phyloP scores from a whole-genome alignment of 805 yeast genomes.

The Yamadazyma nakazawae region DNA sequence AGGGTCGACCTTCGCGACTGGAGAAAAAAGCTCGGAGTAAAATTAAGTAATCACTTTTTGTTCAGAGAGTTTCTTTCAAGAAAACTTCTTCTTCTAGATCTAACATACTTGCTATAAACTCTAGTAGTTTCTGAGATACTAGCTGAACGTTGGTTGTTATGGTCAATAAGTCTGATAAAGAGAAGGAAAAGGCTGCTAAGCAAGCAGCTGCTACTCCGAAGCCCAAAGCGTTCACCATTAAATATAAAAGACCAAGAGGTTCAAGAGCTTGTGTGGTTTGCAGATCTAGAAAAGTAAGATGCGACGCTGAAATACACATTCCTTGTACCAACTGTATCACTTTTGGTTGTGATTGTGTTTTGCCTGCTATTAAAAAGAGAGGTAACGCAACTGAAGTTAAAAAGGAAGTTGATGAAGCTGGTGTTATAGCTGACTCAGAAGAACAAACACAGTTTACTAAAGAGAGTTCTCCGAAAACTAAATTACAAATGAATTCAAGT shows the following conservation, averaged over 20 bases:
- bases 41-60: neutral
- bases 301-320: slow-evolving; percentile 59
- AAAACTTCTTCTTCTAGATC: neutral
- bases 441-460: neutral
- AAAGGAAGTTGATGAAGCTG: slow-evolving; percentile 2
- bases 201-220: slow-evolving; percentile 15
- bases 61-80: neutral
- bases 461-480: slow-evolving; percentile 7
- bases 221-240: slow-evolving; percentile 45
- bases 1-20: neutral
- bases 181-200: slow-evolving; percentile 15
- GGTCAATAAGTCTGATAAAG: slow-evolving; percentile 9
- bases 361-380: slow-evolving; percentile 58
- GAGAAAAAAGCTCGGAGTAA: slow-evolving; percentile 1
- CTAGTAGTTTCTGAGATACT: neutral
- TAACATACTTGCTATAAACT: neutral
- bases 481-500: slow-evolving; percentile 14
- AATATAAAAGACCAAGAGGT: slow-evolving; percentile 56
- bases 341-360: slow-evolving; percentile 66
- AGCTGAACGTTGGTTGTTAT: slow-evolving; percentile 6
- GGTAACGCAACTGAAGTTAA: slow-evolving; percentile 20
- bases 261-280: slow-evolving; percentile 76
- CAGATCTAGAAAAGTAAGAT: slow-evolving; percentile 73
- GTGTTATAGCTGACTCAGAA: slow-evolving; percentile 1
- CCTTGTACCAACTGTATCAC: slow-evolving; percentile 60